Conservation (phyloP, 2,329 filamentous ascomycete species). For the Aspergillus calidoustus region DNA sequence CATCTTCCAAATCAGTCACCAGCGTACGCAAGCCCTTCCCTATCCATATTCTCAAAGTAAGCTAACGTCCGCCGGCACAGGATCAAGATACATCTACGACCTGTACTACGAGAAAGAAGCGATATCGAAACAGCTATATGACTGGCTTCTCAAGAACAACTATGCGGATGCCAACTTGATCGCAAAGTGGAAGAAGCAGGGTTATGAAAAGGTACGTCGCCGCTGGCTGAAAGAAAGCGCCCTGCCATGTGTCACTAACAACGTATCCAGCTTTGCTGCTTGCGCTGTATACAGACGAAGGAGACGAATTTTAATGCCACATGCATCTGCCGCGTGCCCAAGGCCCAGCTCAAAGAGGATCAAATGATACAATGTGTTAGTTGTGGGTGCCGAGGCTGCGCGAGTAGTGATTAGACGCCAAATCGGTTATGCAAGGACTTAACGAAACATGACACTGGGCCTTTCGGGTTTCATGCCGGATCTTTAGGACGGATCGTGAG, state of each 20-base stretch:
- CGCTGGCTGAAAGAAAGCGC: neutral
- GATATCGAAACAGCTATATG: slow-evolving; percentile 88
- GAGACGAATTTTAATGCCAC: slow-evolving; percentile 99
- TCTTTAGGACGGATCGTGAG: neutral
- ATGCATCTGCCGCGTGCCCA: slow-evolving; percentile 94
- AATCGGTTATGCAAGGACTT: neutral
- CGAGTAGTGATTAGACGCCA: slow-evolving; percentile 71
- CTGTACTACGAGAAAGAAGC: slow-evolving; percentile 98
- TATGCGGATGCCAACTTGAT: slow-evolving; percentile 96
- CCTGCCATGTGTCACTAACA: neutral
- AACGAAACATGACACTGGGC: neutral
- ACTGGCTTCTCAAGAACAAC: slow-evolving; percentile 94
- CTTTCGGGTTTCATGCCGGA: neutral
- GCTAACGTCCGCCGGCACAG: slow-evolving; percentile 36
- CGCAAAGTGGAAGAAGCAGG: slow-evolving; percentile 99
- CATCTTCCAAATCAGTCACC: slow-evolving; percentile 95
- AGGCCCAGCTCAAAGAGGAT: slow-evolving; percentile 85
- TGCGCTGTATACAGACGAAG: slow-evolving; percentile 98
- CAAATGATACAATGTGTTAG: slow-evolving; percentile 92
- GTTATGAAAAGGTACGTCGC: slow-evolving; percentile 85
- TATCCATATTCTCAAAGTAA: neutral
- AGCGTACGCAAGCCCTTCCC: slow-evolving; percentile 63
- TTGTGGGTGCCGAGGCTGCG: slow-evolving; percentile 90
- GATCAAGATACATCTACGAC: slow-evolving; percentile 90
- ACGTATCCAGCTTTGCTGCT: slow-evolving; percentile 74